Evolutionary conservation across 1,284 basidiomycete species (phyloP).

Genomic region (Amylostereum areolatum): DNA sequence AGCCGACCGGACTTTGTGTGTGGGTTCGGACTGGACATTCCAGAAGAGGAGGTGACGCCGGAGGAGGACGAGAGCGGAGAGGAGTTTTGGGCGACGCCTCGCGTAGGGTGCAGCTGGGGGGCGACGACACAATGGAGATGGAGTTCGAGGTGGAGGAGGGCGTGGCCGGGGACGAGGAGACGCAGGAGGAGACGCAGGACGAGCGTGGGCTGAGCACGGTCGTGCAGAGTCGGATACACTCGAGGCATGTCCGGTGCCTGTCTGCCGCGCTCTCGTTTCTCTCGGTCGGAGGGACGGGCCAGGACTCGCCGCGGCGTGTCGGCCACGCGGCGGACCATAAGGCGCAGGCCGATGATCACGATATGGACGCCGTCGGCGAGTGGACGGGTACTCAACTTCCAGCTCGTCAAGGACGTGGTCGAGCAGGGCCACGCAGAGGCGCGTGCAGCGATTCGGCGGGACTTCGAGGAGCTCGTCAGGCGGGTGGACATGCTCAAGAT

Average conservation of each 20-base stretch:
- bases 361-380: constrained; percentile 52
- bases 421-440: constrained; percentile 62
- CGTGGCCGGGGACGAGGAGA: constrained; percentile 26
- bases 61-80: constrained; percentile 32
- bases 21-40: constrained; percentile 73
- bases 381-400: constrained; percentile 80
- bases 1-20: constrained; percentile 65
- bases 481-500: constrained; percentile 28
- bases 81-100: constrained; percentile 26
- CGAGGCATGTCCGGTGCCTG: constrained; percentile 62
- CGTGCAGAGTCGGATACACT: constrained; percentile 51
- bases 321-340: constrained; percentile 17
- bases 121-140: constrained; percentile 20
- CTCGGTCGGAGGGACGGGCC: constrained; percentile 46
- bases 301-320: constrained; percentile 11
- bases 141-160: constrained; percentile 26
- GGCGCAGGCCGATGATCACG: constrained; percentile 19
- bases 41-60: constrained; percentile 51
- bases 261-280: constrained; percentile 61
- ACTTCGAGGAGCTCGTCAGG: constrained; percentile 42
- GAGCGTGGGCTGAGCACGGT: too few relatives aligned
- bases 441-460: constrained; percentile 48
- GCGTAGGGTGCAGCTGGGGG: too few relatives aligned
- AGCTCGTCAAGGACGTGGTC: constrained; percentile 64
- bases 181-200: constrained; percentile 21